phyloP scores from a whole-genome alignment of 1,284 basidiomycete species.

The Wolfiporia cocos region DNA sequence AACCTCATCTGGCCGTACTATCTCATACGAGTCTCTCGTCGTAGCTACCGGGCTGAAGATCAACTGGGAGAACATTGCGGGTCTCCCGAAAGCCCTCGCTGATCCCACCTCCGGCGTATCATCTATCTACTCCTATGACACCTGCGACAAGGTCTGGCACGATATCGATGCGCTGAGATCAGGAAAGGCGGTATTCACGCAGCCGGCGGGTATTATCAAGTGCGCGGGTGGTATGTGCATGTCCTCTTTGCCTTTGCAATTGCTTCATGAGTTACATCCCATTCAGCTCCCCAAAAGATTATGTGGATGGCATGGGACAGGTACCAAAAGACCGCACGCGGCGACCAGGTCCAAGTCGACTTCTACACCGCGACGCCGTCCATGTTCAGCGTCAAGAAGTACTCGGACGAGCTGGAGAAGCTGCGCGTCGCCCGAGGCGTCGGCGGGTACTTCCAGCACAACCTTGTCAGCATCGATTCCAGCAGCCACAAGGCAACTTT shows the following conservation, averaged over 20 bases:
- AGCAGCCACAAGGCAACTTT: constrained; percentile 79
- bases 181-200: constrained; percentile 92
- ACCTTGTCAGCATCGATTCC: constrained; percentile 74
- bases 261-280: neutral
- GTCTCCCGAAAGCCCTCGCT: constrained; percentile 72
- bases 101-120: constrained; percentile 82
- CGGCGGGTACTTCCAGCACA: constrained; percentile 77
- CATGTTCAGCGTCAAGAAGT: constrained; percentile 93
- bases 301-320: constrained; percentile 94
- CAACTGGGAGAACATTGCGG: constrained; percentile 78
- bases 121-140: constrained; percentile 89
- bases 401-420: constrained; percentile 79
- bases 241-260: neutral
- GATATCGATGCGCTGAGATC: constrained; percentile 71
- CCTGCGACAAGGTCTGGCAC: constrained; percentile 83
- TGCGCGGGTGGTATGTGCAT: constrained; percentile 79
- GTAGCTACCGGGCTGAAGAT: constrained; percentile 87
- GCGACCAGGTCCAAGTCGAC: constrained; percentile 59
- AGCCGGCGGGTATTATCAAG: constrained; percentile 92
- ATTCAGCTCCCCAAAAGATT: constrained; percentile 84
- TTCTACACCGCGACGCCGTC: constrained; percentile 92
- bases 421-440: constrained; percentile 80
- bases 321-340: constrained; percentile 54
- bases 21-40: constrained; percentile 85
- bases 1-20: constrained; percentile 60